These are phyloP conservation scores for Debaryomyces coudertii DNA, from an alignment of 1,139 yeast genomes.

Conservation along the genomic window DNA sequence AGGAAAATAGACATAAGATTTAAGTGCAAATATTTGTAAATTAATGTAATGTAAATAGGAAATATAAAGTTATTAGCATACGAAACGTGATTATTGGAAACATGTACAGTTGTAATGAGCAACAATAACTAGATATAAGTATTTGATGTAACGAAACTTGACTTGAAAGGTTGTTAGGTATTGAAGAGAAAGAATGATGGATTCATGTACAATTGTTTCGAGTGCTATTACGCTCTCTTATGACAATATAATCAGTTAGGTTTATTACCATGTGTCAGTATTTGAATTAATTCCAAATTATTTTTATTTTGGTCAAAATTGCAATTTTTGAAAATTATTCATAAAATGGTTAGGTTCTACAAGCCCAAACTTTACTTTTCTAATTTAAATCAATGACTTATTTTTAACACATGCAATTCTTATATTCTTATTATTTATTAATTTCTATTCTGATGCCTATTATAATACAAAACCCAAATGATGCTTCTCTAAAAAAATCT, in stretches of 20 bases:
- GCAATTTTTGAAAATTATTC: neutral
- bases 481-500: neutral
- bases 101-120: too few species aligned
- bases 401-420: neutral
- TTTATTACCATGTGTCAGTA: neutral
- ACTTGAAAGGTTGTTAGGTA: neutral
- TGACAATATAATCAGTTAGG: neutral
- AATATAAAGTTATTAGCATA: slow-evolving; percentile 10
- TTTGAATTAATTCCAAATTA: too few species aligned
- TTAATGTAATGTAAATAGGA: slow-evolving; percentile 5
- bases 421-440: neutral
- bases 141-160: neutral
- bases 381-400: neutral
- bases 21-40: slow-evolving; percentile 26
- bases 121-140: neutral
- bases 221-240: too few species aligned
- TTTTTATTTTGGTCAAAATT: neutral
- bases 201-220: neutral
- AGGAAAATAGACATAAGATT: slow-evolving; percentile 67
- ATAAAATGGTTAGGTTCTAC: neutral
- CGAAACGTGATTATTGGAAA: neutral
- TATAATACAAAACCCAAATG: slow-evolving; percentile 3
- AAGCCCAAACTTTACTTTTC: neutral
- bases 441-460: neutral
- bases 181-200: neutral